Conservation (phyloP, 345 rosid genomes). For the Raphanus sativus region DNA sequence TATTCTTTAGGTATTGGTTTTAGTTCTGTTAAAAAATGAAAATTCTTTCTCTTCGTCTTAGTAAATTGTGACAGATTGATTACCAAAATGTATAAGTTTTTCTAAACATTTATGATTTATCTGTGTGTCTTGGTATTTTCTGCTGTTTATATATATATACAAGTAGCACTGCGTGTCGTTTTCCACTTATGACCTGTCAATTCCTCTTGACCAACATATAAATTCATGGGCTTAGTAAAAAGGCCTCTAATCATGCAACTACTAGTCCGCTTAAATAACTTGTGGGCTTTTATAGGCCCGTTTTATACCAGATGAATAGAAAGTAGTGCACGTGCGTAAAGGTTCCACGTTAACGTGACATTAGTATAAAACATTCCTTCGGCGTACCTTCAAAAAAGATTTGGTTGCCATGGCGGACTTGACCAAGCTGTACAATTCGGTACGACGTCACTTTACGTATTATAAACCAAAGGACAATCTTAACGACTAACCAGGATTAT, state of each 20-base stretch:
- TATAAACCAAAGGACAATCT: conserved; percentile 16
- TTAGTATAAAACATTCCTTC: not conserved
- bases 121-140: too few species aligned
- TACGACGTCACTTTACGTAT: conserved; percentile 29
- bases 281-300: not conserved
- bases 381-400: not conserved
- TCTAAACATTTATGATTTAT: not conserved
- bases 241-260: not conserved
- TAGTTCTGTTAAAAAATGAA: conserved; percentile 4
- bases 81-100: not conserved
- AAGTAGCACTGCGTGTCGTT: conserved; percentile 17
- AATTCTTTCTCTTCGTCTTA: conserved; percentile 6
- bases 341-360: conserved; percentile 30
- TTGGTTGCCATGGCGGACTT: conserved; percentile 20
- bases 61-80: conserved; percentile 25
- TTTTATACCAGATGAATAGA: not conserved
- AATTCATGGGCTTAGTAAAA: not conserved
- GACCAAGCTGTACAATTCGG: conserved; percentile 16
- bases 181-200: not conserved
- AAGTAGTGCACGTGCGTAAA: conserved; percentile 13
- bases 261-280: not conserved
- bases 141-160: too few species aligned
- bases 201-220: not conserved
- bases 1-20: conserved; percentile 19
- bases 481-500: conserved; percentile 9